phyloP scores from a whole-genome alignment of 202 grass and related monocot genomes.

The Dendrocalamus latiflorus region DNA sequence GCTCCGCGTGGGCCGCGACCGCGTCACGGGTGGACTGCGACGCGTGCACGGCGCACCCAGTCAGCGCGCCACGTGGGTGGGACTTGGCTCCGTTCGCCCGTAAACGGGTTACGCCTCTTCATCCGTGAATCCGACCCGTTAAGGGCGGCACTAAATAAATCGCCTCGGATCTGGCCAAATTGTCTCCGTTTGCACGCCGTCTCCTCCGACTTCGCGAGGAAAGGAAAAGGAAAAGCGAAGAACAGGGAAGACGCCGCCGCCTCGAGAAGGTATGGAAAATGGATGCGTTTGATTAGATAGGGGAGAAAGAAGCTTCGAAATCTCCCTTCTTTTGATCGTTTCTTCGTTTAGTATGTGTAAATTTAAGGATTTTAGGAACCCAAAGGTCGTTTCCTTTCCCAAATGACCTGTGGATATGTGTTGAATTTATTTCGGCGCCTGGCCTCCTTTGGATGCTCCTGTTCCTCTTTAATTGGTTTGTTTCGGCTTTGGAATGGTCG shows the following conservation, averaged over 20 bases:
- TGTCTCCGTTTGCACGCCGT: slow-evolving; percentile 30
- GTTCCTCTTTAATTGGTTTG: neutral
- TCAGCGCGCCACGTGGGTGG: slow-evolving; percentile 23
- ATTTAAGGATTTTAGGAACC: neutral
- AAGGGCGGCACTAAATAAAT: slow-evolving; percentile 20
- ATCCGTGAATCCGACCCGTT: slow-evolving; percentile 26
- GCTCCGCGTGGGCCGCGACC: neutral
- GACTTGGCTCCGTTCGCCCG: neutral
- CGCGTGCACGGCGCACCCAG: neutral
- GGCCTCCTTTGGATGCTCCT: neutral
- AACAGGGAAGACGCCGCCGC: neutral
- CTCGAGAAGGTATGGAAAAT: slow-evolving; percentile 23
- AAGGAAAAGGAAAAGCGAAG: neutral
- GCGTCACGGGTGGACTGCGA: too few species aligned
- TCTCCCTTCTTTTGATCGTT: neutral
- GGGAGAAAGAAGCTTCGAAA: neutral
- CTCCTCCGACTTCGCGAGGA: slow-evolving; percentile 15
- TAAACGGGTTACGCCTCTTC: neutral
- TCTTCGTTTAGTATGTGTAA: neutral
- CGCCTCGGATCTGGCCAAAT: slow-evolving; percentile 49
- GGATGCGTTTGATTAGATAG: neutral
- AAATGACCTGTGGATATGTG: neutral
- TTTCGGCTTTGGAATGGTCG: neutral
- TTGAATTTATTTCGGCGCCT: neutral
- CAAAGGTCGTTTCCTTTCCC: neutral